Percentiles rank a stretch among this genome's conserved stretches.
Conservation (phyloP, 2,329 filamentous ascomycete genomes). For the Pseudovirgaria hyperparasitica region DNA sequence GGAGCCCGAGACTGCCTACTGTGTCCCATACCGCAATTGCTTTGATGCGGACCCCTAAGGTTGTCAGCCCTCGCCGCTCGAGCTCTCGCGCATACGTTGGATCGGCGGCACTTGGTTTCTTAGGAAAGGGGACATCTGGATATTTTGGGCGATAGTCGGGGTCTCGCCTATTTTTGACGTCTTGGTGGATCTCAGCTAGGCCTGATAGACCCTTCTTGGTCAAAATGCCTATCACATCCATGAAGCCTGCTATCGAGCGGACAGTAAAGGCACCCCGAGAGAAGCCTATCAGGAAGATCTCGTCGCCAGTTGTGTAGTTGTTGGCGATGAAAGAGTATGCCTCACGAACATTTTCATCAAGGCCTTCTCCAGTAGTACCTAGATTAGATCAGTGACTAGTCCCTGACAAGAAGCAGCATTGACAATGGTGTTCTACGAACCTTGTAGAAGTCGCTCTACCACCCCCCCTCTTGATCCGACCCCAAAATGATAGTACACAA, state of each 20-base stretch:
- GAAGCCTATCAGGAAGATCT: conserved; percentile 35
- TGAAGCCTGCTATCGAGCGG: conserved; percentile 28
- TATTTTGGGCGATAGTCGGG: conserved; percentile 30
- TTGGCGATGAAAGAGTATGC: conserved; percentile 39
- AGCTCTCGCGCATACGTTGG: conserved; percentile 32
- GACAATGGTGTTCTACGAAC: conserved; percentile 5
- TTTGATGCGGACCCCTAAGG: conserved; percentile 26
- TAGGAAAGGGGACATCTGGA: conserved; percentile 32
- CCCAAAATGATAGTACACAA: conserved; percentile 39
- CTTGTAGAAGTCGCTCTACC: conserved; percentile 27
- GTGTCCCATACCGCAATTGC: conserved; percentile 38
- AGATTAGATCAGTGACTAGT: conserved; percentile 3
- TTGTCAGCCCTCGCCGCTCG: conserved; percentile 18
- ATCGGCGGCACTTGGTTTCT: conserved; percentile 31
- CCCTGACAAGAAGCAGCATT: background rate
- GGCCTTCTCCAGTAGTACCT: conserved; percentile 31
- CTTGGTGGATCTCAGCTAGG: conserved; percentile 33
- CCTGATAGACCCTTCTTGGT: conserved; percentile 33
- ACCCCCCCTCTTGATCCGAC: conserved; percentile 32
- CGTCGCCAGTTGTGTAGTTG: conserved; percentile 39
- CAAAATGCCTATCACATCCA: conserved; percentile 33
- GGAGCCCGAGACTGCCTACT: conserved; percentile 33
- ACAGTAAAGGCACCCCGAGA: conserved; percentile 36
- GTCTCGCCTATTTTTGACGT: conserved; percentile 32
- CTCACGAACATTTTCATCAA: conserved; percentile 35